These are phyloP conservation scores for Rosa multiflora DNA, from an alignment of 306 rosid species.

Conservation along the genomic window DNA sequence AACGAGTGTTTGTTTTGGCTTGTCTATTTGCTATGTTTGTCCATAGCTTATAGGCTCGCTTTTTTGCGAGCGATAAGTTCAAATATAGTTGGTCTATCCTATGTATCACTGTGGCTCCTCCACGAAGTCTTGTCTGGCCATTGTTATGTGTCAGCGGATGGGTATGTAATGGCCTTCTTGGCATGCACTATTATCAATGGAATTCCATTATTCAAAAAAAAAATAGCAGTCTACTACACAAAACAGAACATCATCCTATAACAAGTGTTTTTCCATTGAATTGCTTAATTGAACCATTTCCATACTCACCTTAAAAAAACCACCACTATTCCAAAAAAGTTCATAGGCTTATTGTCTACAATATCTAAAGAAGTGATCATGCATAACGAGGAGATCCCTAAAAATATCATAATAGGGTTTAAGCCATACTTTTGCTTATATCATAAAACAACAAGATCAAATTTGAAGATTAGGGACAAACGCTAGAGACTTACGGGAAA, in stretches of 20 bases:
- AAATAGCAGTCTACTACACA: neutral
- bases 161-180: no score
- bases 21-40: no score
- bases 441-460: constrained; percentile 18
- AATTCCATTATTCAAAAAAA: no score
- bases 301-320: neutral
- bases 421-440: constrained; percentile 7
- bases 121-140: no score
- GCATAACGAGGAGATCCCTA: neutral
- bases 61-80: no score
- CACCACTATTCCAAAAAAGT: neutral
- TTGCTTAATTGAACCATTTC: constrained; percentile 9
- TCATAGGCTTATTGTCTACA: neutral
- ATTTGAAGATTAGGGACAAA: neutral
- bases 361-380: neutral
- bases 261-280: constrained; percentile 9
- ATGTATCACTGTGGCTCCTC: no score
- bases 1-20: no score
- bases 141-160: no score
- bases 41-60: no score
- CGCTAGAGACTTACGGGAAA: constrained; percentile 29
- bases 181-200: no score
- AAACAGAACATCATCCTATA: neutral
- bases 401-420: neutral
- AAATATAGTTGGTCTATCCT: no score